Evolutionary conservation across 257 asterid genomes (phyloP).

Genomic region (Solanum chmielewskii): DNA sequence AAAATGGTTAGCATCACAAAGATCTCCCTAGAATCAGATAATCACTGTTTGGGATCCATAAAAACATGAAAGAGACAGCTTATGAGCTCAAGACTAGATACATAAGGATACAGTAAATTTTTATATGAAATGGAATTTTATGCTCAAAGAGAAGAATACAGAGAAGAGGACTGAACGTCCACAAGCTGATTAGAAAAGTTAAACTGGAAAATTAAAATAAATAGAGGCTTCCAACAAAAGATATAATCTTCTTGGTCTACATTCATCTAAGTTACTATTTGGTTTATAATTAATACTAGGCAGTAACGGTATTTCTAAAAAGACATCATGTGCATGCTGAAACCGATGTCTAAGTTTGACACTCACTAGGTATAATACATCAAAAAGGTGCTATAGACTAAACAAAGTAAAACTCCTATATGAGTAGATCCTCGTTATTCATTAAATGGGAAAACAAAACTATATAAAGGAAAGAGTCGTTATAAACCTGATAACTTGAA

Average conservation of each 20-base stretch:
- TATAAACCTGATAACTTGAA: constrained; percentile 74
- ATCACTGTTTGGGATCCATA: neutral
- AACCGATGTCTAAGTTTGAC: neutral
- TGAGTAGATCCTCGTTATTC: neutral
- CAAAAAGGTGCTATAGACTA: neutral
- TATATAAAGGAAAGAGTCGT: neutral
- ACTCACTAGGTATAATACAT: neutral
- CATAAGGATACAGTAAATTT: neutral
- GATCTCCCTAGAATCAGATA: neutral
- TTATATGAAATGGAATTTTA: neutral
- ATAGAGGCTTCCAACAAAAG: neutral
- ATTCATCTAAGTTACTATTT: neutral
- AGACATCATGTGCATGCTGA: neutral
- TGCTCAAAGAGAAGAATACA: neutral
- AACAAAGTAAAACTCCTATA: neutral
- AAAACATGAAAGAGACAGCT: neutral
- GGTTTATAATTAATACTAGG: neutral
- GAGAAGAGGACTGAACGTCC: neutral
- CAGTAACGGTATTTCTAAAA: neutral
- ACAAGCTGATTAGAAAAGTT: neutral
- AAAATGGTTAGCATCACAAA: neutral
- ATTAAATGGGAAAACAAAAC: neutral
- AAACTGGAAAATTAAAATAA: neutral
- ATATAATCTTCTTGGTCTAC: neutral
- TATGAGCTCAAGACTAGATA: neutral